Conservation (phyloP, 2,329 filamentous ascomycete genomes). For the Hysterium pulicare region DNA sequence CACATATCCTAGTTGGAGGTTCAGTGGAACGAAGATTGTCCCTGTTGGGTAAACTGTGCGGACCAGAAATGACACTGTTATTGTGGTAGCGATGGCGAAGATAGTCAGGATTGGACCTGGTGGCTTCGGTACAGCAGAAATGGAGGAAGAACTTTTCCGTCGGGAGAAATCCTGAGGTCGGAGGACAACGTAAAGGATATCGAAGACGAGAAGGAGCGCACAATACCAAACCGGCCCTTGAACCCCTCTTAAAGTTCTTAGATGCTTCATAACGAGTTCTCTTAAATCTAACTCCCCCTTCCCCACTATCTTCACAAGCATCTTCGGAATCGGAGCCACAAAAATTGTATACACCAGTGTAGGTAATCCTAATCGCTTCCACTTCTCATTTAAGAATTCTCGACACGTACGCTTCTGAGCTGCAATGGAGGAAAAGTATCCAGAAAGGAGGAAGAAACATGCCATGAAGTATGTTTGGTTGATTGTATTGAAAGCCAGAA, state of each 20-base stretch:
- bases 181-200: constrained; percentile 7
- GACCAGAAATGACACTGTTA: no score
- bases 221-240: constrained; percentile 20
- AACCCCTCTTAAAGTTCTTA: no score
- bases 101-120: no score
- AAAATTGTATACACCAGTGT: constrained; percentile 11
- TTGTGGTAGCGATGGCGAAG: no score
- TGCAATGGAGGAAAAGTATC: constrained; percentile 14
- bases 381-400: constrained; percentile 12
- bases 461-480: constrained; percentile 23
- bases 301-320: constrained; percentile 5
- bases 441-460: constrained; percentile 18
- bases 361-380: constrained; percentile 17
- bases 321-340: constrained; percentile 1
- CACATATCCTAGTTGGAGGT: constrained; percentile 11
- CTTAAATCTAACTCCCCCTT: neutral
- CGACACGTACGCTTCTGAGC: constrained; percentile 3
- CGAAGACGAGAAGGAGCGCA: constrained; percentile 15
- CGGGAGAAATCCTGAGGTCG: constrained; percentile 1
- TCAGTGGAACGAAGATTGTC: constrained; percentile 7
- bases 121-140: no score
- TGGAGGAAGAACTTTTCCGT: constrained; percentile 10
- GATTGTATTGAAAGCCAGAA: constrained; percentile 13
- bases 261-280: constrained; percentile 5
- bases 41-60: constrained; percentile 13